Evolutionary conservation across 1,284 basidiomycete species (phyloP).

Genomic region (Cutaneotrichosporon daszewskae): DNA sequence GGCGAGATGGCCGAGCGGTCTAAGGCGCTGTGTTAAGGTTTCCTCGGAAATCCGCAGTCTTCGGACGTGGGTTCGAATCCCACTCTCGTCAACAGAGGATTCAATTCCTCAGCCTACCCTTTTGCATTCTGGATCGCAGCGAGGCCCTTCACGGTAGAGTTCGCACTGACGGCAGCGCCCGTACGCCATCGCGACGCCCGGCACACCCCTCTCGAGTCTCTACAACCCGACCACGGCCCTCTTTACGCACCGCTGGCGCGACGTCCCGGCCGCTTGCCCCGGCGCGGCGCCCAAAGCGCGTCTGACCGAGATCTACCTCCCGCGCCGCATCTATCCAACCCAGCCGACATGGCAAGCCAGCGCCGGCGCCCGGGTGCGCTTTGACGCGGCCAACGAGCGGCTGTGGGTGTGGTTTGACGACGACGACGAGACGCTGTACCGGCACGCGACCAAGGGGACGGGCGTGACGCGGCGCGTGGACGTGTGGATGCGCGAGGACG

Average conservation of each 20-base stretch:
- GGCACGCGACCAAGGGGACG: not conserved
- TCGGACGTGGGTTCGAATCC: conserved; percentile 45
- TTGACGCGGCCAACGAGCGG: conserved; percentile 30
- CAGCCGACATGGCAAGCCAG: conserved; percentile 22
- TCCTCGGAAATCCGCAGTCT: conserved; percentile 24
- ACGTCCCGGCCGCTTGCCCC: conserved; percentile 21
- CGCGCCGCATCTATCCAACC: conserved; percentile 41
- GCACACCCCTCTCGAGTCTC: conserved; percentile 27
- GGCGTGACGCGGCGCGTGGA: conserved; percentile 26
- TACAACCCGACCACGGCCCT: conserved; percentile 27
- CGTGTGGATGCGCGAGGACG: conserved; percentile 27
- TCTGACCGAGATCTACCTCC: conserved; percentile 76
- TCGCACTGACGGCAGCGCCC: conserved; percentile 39
- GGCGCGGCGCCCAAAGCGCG: conserved; percentile 51
- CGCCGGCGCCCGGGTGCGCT: conserved; percentile 23
- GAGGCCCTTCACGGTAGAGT: too few relatives aligned
- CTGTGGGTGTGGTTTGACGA: conserved; percentile 41
- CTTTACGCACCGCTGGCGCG: conserved; percentile 30
- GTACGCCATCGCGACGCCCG: conserved; percentile 44
- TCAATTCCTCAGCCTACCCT: conserved; percentile 7
- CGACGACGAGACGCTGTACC: conserved; percentile 5
- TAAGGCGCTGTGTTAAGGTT: conserved; percentile 23
- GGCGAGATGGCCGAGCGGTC: conserved; percentile 21
- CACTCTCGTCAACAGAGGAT: conserved; percentile 22
- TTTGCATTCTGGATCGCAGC: too few relatives aligned